Evolutionary conservation across 2,329 filamentous ascomycete species (phyloP).

Genomic region (Arthrobotrys entomopaga): DNA sequence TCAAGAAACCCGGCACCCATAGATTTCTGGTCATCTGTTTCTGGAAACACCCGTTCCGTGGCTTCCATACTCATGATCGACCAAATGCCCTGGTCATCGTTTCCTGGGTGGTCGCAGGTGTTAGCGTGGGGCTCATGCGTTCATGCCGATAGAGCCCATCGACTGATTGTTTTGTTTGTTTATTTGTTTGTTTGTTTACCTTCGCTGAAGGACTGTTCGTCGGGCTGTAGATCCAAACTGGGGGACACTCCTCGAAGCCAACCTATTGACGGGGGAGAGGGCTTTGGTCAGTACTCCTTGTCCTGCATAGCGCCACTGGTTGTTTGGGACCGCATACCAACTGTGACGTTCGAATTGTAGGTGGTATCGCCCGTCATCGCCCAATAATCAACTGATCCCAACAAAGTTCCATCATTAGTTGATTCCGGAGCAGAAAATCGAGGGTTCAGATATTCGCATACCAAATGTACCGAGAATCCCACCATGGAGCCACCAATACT

Average conservation of each 20-base stretch:
- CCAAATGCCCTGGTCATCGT: slow-evolving; percentile 79
- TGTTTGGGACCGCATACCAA: slow-evolving; percentile 67
- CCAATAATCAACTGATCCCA: slow-evolving; percentile 76
- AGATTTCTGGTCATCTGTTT: slow-evolving; percentile 62
- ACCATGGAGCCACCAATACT: slow-evolving; percentile 51
- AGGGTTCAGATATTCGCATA: slow-evolving; percentile 9
- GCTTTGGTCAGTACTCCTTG: not conserved
- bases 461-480: slow-evolving; percentile 37
- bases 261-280: slow-evolving; percentile 73
- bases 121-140: slow-evolving; percentile 15
- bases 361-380: slow-evolving; percentile 78
- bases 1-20: slow-evolving; percentile 48
- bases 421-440: not conserved
- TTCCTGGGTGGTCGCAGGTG: slow-evolving; percentile 65
- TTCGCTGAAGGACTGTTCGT: slow-evolving; percentile 40
- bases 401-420: not conserved
- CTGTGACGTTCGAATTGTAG: slow-evolving; percentile 74
- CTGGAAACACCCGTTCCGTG: slow-evolving; percentile 72
- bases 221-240: slow-evolving; percentile 56
- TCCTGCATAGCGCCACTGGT: not conserved
- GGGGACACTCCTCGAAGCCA: slow-evolving; percentile 69
- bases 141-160: not conserved
- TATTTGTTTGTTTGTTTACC: slow-evolving; percentile 19
- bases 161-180: not conserved
- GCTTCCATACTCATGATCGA: slow-evolving; percentile 74